Evolutionary conservation across 306 rosid genomes (phyloP).

Genomic region (Styphnolobium japonicum): DNA sequence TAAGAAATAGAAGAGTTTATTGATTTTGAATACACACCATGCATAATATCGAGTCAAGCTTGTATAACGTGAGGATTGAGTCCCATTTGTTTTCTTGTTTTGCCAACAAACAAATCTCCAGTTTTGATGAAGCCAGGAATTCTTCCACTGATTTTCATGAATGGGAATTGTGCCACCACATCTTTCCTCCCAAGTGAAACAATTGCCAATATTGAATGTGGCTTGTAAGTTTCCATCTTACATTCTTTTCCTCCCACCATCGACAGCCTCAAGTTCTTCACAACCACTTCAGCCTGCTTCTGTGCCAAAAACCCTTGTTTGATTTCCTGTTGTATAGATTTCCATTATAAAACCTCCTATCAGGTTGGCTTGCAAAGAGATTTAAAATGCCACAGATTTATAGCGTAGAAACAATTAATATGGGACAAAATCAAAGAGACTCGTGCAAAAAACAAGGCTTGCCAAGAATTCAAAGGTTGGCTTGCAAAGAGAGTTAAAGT

Average conservation of each 20-base stretch:
- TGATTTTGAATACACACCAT: slow-evolving; percentile 11
- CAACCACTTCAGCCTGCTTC: slow-evolving; percentile 63
- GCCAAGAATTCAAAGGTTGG: too few species aligned
- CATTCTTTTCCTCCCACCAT: slow-evolving; percentile 49
- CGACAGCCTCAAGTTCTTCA: slow-evolving; percentile 56
- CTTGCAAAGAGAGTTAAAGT: too few species aligned
- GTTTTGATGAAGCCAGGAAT: slow-evolving; percentile 67
- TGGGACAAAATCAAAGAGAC: neutral
- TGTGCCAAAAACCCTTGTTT: slow-evolving; percentile 80
- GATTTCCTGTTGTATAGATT: slow-evolving; percentile 52
- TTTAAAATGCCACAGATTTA: slow-evolving; percentile 5
- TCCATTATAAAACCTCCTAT: slow-evolving; percentile 9
- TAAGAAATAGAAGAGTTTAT: neutral
- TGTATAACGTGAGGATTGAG: slow-evolving; percentile 28
- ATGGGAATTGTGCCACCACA: slow-evolving; percentile 66
- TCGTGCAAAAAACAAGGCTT: neutral
- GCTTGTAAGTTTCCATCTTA: slow-evolving; percentile 42
- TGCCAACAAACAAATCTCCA: slow-evolving; percentile 73
- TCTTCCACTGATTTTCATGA: slow-evolving; percentile 49
- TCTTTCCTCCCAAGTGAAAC: slow-evolving; percentile 77
- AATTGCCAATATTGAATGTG: slow-evolving; percentile 46
- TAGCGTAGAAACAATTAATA: neutral
- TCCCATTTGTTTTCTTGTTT: slow-evolving; percentile 65
- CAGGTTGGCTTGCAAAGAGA: slow-evolving; percentile 12
- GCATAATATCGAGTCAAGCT: slow-evolving; percentile 2